A percentile compares a stretch with the other conserved stretches of the same genome.
These are phyloP conservation scores for Kondoa subrosea DNA, from an alignment of 768 basidiomycete genomes.

Conservation along the genomic window DNA sequence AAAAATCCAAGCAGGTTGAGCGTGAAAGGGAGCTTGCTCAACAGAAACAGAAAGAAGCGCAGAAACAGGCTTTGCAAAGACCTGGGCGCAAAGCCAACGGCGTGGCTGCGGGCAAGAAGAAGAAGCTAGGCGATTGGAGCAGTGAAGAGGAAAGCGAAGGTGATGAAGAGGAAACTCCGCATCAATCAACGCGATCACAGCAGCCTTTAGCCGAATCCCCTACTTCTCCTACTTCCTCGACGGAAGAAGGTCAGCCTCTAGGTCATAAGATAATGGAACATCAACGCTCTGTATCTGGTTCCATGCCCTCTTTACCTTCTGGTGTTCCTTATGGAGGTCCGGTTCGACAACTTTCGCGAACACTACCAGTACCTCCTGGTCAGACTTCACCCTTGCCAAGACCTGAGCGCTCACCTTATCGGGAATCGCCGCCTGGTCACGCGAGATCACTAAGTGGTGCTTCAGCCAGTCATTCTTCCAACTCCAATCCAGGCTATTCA, in stretches of 20 bases:
- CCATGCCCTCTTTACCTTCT: no score
- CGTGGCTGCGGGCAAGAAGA: conserved; percentile 37
- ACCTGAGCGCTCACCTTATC: not conserved
- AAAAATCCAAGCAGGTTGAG: not conserved
- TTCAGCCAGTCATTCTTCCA: conserved; percentile 6
- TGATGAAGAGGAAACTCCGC: conserved; percentile 23
- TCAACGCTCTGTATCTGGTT: conserved; percentile 3
- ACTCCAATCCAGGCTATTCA: conserved; percentile 2
- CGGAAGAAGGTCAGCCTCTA: not conserved
- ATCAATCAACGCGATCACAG: conserved; percentile 5
- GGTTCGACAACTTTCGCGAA: not conserved
- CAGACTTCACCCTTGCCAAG: not conserved
- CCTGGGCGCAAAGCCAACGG: conserved; percentile 37
- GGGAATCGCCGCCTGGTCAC: conserved; percentile 1
- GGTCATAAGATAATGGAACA: not conserved
- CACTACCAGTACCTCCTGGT: conserved; percentile 1
- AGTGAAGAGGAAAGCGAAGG: conserved; percentile 44
- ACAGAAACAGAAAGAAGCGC: conserved; percentile 43
- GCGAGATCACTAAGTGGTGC: not conserved
- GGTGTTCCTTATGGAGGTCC: not conserved
- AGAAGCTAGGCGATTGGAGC: conserved; percentile 67
- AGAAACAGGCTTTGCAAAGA: conserved; percentile 41
- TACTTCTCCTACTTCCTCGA: not conserved
- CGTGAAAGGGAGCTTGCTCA: not conserved
- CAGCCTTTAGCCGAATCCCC: not conserved